These are phyloP conservation scores for Mycena galopus DNA, from an alignment of 768 basidiomycete species.

Conservation along the genomic window DNA sequence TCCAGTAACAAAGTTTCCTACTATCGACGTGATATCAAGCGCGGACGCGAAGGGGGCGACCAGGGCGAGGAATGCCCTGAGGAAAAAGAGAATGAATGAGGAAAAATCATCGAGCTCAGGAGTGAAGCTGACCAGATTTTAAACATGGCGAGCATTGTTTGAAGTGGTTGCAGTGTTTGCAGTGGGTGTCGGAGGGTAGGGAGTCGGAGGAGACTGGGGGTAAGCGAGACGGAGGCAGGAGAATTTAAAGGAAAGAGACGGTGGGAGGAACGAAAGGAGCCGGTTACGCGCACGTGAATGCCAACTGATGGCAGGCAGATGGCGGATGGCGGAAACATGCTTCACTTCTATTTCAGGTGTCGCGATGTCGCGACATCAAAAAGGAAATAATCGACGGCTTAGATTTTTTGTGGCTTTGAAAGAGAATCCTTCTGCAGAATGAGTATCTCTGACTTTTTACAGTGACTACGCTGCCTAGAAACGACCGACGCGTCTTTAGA, in stretches of 20 bases:
- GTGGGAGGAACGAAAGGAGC: background rate
- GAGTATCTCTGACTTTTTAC: too few relatives aligned
- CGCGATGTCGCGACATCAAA: too few relatives aligned
- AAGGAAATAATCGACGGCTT: too few relatives aligned
- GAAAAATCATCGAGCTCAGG: background rate
- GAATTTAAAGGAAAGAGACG: background rate
- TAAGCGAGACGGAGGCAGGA: too few relatives aligned
- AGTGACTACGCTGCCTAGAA: too few relatives aligned
- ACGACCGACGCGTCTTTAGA: too few relatives aligned
- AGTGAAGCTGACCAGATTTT: slow-evolving; percentile 24
- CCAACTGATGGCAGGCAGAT: too few relatives aligned
- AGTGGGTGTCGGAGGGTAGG: slow-evolving; percentile 10
- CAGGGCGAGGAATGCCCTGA: slow-evolving; percentile 31
- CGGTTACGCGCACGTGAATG: background rate
- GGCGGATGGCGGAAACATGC: too few relatives aligned
- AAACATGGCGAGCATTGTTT: slow-evolving; percentile 29
- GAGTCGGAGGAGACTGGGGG: background rate
- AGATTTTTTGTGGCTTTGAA: too few relatives aligned
- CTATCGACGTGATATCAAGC: slow-evolving; percentile 21
- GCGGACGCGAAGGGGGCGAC: slow-evolving; percentile 32
- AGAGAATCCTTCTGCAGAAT: too few relatives aligned
- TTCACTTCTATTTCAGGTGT: too few relatives aligned
- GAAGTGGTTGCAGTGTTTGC: background rate
- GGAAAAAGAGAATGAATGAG: background rate
- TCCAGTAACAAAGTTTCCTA: slow-evolving; percentile 28